Conservation (phyloP, 208 protist species). For the Trypanosoma grayi region DNA sequence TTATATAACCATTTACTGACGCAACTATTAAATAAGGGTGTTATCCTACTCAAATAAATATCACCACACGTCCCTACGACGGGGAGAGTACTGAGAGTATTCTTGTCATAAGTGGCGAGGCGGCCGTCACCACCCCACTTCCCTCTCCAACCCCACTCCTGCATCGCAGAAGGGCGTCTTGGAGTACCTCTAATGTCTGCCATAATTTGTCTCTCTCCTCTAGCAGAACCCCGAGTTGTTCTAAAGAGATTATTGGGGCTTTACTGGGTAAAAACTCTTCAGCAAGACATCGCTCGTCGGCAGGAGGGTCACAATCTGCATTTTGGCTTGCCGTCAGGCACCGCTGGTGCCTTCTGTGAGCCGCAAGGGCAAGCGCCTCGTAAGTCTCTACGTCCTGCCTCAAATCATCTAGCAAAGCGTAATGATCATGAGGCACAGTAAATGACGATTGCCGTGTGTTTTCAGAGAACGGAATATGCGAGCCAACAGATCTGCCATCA, state of each 20-base stretch:
- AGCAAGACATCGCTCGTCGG: background rate
- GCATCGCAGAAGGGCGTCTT: conserved; percentile 4
- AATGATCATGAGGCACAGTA: background rate
- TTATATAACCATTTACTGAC: no score
- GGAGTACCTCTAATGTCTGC: conserved; percentile 28
- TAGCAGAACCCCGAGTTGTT: conserved; percentile 54
- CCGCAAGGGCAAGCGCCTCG: conserved; percentile 12
- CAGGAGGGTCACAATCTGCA: background rate
- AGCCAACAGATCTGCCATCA: background rate
- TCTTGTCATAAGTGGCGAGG: conserved; percentile 12
- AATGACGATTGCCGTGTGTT: background rate
- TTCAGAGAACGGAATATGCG: background rate
- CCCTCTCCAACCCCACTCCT: background rate
- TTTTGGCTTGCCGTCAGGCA: conserved; percentile 4
- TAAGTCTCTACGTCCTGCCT: conserved; percentile 18
- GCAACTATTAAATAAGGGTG: no score
- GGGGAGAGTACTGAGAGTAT: conserved; percentile 8
- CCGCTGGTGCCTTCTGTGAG: conserved; percentile 13
- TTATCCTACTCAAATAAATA: no score
- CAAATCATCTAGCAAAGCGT: conserved; percentile 17
- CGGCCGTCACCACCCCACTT: background rate
- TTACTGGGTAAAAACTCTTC: conserved; percentile 10
- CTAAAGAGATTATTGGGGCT: conserved; percentile 39
- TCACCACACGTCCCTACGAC: background rate
- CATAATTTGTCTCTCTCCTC: conserved; percentile 63